Evolutionary conservation across 768 basidiomycete genomes (phyloP).

Genomic region (Chalciporus chontae): DNA sequence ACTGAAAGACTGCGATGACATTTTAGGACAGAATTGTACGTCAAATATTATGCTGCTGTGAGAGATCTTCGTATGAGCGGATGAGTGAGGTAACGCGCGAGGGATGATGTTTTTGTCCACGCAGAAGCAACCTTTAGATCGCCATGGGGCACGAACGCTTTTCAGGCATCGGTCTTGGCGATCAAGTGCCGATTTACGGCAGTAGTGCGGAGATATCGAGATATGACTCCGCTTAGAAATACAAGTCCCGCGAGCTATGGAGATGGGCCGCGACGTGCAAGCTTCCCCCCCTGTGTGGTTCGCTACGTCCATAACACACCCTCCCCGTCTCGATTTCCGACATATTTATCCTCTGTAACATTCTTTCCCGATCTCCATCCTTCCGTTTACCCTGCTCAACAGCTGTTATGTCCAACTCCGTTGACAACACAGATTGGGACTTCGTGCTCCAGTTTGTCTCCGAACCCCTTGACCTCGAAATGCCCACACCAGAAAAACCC

Average conservation of each 20-base stretch:
- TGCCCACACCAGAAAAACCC: slow-evolving; percentile 36
- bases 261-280: background rate
- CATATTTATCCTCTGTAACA: background rate
- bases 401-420: slow-evolving; percentile 22
- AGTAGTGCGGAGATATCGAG: too few species aligned
- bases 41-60: too few species aligned
- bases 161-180: too few species aligned
- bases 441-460: slow-evolving; percentile 60
- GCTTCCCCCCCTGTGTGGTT: slow-evolving; percentile 20
- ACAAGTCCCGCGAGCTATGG: slow-evolving; percentile 11
- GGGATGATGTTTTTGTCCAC: too few species aligned
- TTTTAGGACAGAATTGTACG: too few species aligned
- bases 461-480: slow-evolving; percentile 38
- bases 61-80: too few species aligned
- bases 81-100: too few species aligned
- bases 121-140: too few species aligned
- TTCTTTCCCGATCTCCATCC: background rate
- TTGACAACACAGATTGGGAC: slow-evolving; percentile 55
- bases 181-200: too few species aligned
- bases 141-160: too few species aligned
- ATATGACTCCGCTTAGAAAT: slow-evolving; percentile 17
- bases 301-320: background rate
- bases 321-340: background rate
- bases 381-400: background rate
- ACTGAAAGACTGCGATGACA: too few species aligned